Conservation (phyloP, 441 rosid species). For the Euphorbia celastroides region DNA sequence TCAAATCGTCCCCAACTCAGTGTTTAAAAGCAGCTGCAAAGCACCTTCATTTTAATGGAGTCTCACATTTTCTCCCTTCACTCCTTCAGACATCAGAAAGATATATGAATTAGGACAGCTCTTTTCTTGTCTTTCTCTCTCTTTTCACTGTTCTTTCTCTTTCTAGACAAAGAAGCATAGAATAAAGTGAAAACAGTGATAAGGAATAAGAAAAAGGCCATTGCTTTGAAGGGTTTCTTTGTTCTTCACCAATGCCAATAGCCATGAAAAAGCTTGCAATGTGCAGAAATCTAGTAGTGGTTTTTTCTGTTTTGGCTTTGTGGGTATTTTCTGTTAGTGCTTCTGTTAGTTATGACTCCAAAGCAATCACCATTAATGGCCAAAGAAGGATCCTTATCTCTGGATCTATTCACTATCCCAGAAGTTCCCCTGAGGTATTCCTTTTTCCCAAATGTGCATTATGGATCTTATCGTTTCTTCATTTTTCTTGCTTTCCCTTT, state of each 20-base stretch:
- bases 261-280: constrained; percentile 33
- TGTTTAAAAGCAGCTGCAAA: constrained; percentile 49
- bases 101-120: constrained; percentile 20
- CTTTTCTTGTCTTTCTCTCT: constrained; percentile 12
- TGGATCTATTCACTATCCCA: constrained; percentile 96
- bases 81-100: too few relatives aligned
- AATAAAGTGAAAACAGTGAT: constrained; percentile 34
- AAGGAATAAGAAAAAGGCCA: constrained; percentile 12
- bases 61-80: neutral
- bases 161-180: constrained; percentile 30
- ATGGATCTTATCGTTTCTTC: constrained; percentile 18
- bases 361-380: constrained; percentile 71
- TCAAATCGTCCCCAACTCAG: constrained; percentile 22
- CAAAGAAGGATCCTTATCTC: constrained; percentile 78
- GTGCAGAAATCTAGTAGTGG: constrained; percentile 37
- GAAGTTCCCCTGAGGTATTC: constrained; percentile 49
- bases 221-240: constrained; percentile 28
- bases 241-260: constrained; percentile 22
- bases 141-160: constrained; percentile 1
- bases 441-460: neutral
- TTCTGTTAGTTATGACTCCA: constrained; percentile 70
- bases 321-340: constrained; percentile 43
- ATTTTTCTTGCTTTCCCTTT: too few relatives aligned
- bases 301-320: constrained; percentile 27
- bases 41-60: constrained; percentile 24